phyloP scores from a whole-genome alignment of 2,329 filamentous ascomycete genomes.

The Nannizziopsis arthrosporioides region DNA sequence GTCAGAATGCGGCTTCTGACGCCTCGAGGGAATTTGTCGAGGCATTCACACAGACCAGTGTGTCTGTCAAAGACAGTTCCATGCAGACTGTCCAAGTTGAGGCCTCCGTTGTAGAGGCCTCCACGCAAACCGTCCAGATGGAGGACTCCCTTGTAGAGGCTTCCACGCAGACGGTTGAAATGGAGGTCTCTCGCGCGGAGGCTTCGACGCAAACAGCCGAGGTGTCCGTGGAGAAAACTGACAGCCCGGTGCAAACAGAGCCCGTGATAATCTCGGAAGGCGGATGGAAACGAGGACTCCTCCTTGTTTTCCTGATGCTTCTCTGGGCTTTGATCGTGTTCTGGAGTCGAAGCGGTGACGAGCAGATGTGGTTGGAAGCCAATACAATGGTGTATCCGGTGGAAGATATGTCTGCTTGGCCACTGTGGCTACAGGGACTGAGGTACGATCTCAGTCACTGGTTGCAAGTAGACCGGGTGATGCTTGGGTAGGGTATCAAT shows the following conservation, averaged over 20 bases:
- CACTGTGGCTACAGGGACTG: constrained; percentile 9
- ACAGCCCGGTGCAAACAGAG: constrained; percentile 13
- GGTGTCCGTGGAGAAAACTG: constrained; percentile 8
- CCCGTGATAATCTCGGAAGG: constrained; percentile 5
- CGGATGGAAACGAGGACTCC: constrained; percentile 1
- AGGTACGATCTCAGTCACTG: constrained; percentile 10
- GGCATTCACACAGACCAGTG: constrained; percentile 6
- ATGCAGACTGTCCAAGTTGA: constrained; percentile 5
- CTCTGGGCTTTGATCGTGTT: constrained; percentile 10
- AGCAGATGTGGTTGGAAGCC: constrained; percentile 14
- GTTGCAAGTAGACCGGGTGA: constrained; percentile 14
- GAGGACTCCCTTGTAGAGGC: not conserved
- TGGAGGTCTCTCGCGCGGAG: constrained; percentile 5
- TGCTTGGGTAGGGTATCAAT: constrained; percentile 10
- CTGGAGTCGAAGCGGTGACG: constrained; percentile 9
- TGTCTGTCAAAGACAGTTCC: constrained; percentile 1
- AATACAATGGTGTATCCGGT: constrained; percentile 6
- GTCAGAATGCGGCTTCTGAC: not conserved
- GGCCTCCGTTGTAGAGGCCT: not conserved
- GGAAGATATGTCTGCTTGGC: constrained; percentile 1
- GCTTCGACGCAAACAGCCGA: constrained; percentile 6
- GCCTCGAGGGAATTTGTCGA: constrained; percentile 5
- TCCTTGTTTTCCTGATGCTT: constrained; percentile 13
- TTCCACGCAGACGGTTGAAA: constrained; percentile 8
- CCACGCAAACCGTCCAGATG: constrained; percentile 3